Evolutionary conservation across 805 yeast genomes (phyloP), one percentile per base, ranked within the genome.

Genomic region (Yarrowia bubula): DNA sequence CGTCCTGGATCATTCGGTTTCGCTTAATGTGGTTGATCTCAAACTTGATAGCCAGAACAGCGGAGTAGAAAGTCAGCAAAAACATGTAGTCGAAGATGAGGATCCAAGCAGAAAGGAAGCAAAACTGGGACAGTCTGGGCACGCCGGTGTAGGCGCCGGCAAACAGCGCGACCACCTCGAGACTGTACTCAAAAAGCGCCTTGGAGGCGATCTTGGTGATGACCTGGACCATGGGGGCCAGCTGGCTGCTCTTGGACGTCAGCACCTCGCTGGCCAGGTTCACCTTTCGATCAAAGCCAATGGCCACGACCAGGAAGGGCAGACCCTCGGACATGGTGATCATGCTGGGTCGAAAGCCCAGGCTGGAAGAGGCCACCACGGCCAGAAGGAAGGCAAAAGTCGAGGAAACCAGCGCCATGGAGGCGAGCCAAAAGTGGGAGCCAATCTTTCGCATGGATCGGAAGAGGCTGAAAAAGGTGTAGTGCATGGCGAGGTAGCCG

Each of bases 221-320:
- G 9, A 79, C 73, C 2, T 74, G 69, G 28, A 81, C 74, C 6
- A 83, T 81, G 65, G 75, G 72, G 28, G 81, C 76, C 13, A 33
- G 69, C 67, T 18, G 70, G 58, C 67, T 70, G 66, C 58, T 70
- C 57, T 67, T 77, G 70, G 64, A 76, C 71, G 65, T 72, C 73
- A 66, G 78, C 70, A 76, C 73, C 51, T 75, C 74, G 28, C 74
- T 71, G 0, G 97, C 88, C 68, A 92, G 81, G 11, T 84, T 80
- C 17, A 90, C 83, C 72, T 92, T 91, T 74, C 90, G 89, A 74
- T 90, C 92, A 77, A 93, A 93, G 1, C 98, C 99, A 72, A 93
- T 85, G 4, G 91, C 87, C 18, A 96, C 91, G 22, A 93, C 96
- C 72, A 93, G 82, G 76, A 93, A 93, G 22, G 99, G 99, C 51